Conservation (phyloP, 108 stramenopile genomes). For the Poteriospumella lacustris region DNA sequence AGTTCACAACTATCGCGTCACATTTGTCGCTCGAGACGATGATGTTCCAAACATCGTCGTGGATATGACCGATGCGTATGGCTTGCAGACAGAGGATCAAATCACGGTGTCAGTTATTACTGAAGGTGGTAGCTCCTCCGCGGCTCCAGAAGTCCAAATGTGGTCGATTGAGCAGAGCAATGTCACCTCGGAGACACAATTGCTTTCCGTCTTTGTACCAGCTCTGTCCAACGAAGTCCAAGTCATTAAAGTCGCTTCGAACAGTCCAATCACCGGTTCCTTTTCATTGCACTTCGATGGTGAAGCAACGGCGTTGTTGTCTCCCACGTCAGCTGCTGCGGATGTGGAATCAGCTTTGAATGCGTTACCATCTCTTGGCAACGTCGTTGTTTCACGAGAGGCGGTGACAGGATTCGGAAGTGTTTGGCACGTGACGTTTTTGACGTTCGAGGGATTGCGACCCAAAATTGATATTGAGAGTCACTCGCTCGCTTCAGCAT, state of each 20-base stretch:
- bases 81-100: background rate
- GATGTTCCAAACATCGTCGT: constrained; percentile 7
- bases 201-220: background rate
- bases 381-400: constrained; percentile 13
- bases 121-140: background rate
- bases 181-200: background rate
- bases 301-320: background rate
- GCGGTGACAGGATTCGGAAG: constrained; percentile 7
- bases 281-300: constrained; percentile 16
- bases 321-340: background rate
- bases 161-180: constrained; percentile 5
- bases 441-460: background rate
- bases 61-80: background rate
- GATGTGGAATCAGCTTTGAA: background rate
- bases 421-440: constrained; percentile 23
- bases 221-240: constrained; percentile 3
- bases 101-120: background rate
- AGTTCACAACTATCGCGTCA: background rate
- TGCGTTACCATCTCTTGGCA: background rate
- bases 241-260: background rate
- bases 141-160: background rate
- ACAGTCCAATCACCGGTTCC: background rate
- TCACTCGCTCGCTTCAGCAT: background rate
- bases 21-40: constrained; percentile 13
- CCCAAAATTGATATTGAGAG: background rate